Base-by-base conservation (phyloP, 2,329 filamentous ascomycete genomes). In the Penicillium nordicum region DNA sequence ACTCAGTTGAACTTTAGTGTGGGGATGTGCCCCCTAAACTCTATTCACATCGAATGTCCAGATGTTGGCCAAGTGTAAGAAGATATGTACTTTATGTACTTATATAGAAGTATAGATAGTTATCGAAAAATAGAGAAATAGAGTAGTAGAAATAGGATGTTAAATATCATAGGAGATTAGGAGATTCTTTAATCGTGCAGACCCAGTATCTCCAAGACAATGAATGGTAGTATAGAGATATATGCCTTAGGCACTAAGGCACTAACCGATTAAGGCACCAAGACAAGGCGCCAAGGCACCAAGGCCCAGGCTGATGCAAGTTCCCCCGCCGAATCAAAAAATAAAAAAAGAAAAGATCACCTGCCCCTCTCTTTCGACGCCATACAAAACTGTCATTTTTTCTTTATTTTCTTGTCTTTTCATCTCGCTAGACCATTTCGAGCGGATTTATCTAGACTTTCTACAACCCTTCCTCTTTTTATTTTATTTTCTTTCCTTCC, bases 271-370 rank as follows among this genome's bases (percentile, higher is more conserved):
- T 2, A 21, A 21, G 21, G 21, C 21, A 21, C 21, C 3, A 21
- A 21, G 21, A 3, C 21, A 21, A 21, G 48, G 37, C 27, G 32
- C 14, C 5, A 7, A 48, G 29, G 51, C 42, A 45, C 23, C 25
- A 43, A 50, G 49, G 46, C 43, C 49, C 32, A 30, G 18, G 23
- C 45, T 52, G 16, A 37, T 38, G 40, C 49, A n/a, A n/a, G n/a
- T 48, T 60, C 57, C 61, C 61, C 55, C 55, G 52, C 54, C 45
- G 40, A 56, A 46, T 53, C 18, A 54, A 58, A 59, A 62, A 61
- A 55, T 46, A 50, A 57, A 29, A 57, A 55, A 59, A 58, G 61
- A 60, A 56, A 48, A 44, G 41, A 52, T 42, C 36, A 34, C 27
- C 30, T 52, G 48, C 53, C 53, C 53, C 53, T 56, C 53, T 46